These are phyloP conservation scores for Rosa hybrid DNA, from an alignment of 331 rosid species.

Conservation along the genomic window DNA sequence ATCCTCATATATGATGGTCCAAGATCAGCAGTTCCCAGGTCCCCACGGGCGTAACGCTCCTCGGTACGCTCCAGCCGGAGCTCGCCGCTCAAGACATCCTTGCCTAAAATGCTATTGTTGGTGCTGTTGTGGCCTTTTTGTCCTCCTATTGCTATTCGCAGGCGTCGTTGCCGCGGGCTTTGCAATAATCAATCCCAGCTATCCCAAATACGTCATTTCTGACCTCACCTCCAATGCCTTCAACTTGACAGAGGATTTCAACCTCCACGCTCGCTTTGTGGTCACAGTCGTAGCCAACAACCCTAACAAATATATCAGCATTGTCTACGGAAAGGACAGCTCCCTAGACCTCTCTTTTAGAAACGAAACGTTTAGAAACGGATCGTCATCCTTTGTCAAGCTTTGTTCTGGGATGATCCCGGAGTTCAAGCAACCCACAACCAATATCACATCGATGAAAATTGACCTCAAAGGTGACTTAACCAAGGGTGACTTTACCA, in stretches of 20 bases:
- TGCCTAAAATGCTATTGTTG: slow-evolving; percentile 40
- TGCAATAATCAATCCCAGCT: slow-evolving; percentile 32
- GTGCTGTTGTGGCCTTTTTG: slow-evolving; percentile 34
- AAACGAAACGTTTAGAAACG: too few species aligned
- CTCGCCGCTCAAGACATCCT: neutral
- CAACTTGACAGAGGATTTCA: slow-evolving; percentile 19
- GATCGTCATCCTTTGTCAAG: neutral
- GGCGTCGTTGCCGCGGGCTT: neutral
- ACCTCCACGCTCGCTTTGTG: slow-evolving; percentile 38
- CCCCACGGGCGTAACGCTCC: neutral
- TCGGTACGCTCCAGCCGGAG: neutral
- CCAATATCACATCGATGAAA: slow-evolving; percentile 37
- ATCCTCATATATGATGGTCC: neutral
- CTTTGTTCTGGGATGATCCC: slow-evolving; percentile 52
- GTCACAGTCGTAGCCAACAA: slow-evolving; percentile 52
- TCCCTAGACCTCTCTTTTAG: slow-evolving; percentile 17
- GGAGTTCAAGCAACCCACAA: slow-evolving; percentile 48
- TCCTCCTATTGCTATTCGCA: slow-evolving; percentile 29
- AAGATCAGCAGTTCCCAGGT: neutral
- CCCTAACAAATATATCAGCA: slow-evolving; percentile 47
- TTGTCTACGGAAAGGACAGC: slow-evolving; percentile 41
- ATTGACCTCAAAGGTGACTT: slow-evolving; percentile 43
- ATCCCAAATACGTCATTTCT: slow-evolving; percentile 49
- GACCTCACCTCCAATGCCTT: slow-evolving; percentile 36
- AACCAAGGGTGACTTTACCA: slow-evolving; percentile 27